phyloP scores from a whole-genome alignment of 441 rosid species.

The Sinapis alba region DNA sequence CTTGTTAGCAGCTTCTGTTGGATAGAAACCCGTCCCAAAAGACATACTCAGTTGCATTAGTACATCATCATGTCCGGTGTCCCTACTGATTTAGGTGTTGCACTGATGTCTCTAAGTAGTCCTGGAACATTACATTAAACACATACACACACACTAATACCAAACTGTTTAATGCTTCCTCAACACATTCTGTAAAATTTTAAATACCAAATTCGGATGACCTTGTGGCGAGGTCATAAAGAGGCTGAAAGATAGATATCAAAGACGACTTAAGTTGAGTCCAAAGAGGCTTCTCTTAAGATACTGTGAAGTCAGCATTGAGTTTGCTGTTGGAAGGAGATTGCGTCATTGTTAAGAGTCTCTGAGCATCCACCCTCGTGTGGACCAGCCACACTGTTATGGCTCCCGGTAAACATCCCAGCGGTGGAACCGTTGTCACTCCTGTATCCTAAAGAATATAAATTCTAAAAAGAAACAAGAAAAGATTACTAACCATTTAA shows the following conservation, averaged over 20 bases:
- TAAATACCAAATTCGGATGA: constrained; percentile 60
- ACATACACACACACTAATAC: too few species aligned
- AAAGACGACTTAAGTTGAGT: constrained; percentile 55
- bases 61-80: too few species aligned
- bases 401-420: constrained; percentile 71
- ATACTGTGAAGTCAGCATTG: constrained; percentile 50
- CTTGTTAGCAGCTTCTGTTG: constrained; percentile 57
- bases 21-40: constrained; percentile 65
- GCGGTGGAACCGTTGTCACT: constrained; percentile 65
- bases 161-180: too few species aligned
- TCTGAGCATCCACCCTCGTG: constrained; percentile 55
- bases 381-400: constrained; percentile 54
- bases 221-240: constrained; percentile 51
- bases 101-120: constrained; percentile 62
- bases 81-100: constrained; percentile 49
- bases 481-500: too few species aligned
- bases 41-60: constrained; percentile 50
- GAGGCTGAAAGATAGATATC: constrained; percentile 74
- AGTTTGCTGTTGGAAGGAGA: constrained; percentile 68
- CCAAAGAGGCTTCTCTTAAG: constrained; percentile 44
- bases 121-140: constrained; percentile 52
- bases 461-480: constrained; percentile 26
- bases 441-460: constrained; percentile 65
- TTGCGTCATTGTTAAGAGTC: constrained; percentile 48
- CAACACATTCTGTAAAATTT: background rate